Evolutionary conservation across 2,329 filamentous ascomycete species (phyloP).

Genomic region (Epichloe elymi): DNA sequence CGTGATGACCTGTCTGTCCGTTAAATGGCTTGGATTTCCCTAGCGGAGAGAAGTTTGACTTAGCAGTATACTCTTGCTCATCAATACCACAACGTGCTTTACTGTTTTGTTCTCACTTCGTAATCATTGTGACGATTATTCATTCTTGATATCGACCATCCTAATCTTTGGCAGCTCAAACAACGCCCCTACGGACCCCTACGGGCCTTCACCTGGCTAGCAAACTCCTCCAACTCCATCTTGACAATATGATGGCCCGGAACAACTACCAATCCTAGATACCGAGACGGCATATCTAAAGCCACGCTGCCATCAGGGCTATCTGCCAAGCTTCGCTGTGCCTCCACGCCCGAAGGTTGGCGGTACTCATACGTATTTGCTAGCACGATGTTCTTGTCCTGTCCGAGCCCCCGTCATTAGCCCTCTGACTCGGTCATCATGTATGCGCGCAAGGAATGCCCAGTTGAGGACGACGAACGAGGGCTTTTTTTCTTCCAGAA

Average conservation of each 20-base stretch:
- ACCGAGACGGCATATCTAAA: conserved; percentile 69
- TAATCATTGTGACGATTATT: too few species aligned
- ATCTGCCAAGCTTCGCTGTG: conserved; percentile 21
- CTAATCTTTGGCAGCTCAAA: not conserved
- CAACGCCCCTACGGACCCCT: not conserved
- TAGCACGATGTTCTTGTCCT: conserved; percentile 86
- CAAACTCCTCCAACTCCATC: conserved; percentile 75
- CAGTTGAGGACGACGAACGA: not conserved
- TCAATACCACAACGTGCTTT: conserved; percentile 13
- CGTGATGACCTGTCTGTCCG: not conserved
- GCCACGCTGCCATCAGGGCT: conserved; percentile 32
- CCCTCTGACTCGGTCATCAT: not conserved
- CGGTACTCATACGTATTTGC: conserved; percentile 83
- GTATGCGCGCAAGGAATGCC: too few species aligned
- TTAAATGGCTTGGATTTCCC: conserved; percentile 12
- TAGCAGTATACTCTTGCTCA: conserved; percentile 16
- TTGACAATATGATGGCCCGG: conserved; percentile 75
- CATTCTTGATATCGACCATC: too few species aligned
- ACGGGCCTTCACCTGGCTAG: conserved; percentile 32
- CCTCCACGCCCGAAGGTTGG: conserved; percentile 44
- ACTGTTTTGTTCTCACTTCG: not conserved
- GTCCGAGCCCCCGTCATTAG: not conserved
- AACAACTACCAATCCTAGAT: conserved; percentile 79
- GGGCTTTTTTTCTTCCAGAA: too few species aligned
- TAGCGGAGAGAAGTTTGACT: conserved; percentile 11